These are phyloP conservation scores for Fusarium domesticum DNA, from an alignment of 2,329 filamentous ascomycete genomes.

Conservation along the genomic window DNA sequence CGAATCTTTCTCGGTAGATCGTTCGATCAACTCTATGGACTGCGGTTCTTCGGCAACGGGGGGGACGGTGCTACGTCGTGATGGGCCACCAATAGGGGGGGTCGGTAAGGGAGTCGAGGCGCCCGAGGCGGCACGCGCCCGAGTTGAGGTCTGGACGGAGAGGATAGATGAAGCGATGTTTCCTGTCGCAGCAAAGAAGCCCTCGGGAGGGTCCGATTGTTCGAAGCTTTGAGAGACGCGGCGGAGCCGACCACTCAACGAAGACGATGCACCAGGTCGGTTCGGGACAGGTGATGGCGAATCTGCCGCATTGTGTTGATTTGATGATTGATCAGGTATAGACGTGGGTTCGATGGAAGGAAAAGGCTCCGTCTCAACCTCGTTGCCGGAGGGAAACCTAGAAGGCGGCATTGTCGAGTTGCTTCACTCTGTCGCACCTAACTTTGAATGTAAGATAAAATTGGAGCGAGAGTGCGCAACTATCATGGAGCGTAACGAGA, in stretches of 20 bases:
- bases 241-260: constrained; percentile 33
- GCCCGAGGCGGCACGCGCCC: constrained; percentile 16
- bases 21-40: constrained; percentile 2
- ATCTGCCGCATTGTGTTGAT: constrained; percentile 9
- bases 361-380: constrained; percentile 26
- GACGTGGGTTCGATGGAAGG: constrained; percentile 24
- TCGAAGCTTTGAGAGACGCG: constrained; percentile 40
- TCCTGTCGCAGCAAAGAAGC: constrained; percentile 48
- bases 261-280: constrained; percentile 32
- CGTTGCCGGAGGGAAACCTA: constrained; percentile 15
- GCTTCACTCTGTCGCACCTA: not conserved
- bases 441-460: not conserved
- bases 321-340: constrained; percentile 4
- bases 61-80: constrained; percentile 21
- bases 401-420: constrained; percentile 15
- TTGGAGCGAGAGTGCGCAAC: too few relatives aligned
- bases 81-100: constrained; percentile 23
- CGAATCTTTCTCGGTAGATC: not conserved
- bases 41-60: constrained; percentile 21
- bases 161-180: constrained; percentile 43
- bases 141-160: constrained; percentile 22
- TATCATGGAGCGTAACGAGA: too few relatives aligned
- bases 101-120: constrained; percentile 16
- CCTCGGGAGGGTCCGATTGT: constrained; percentile 45
- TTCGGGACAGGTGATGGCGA: constrained; percentile 14